Evolutionary conservation across 2,329 filamentous ascomycete species (phyloP), one percentile per base, ranked within the genome.

Genomic region (Fusarium keratoplasticum): DNA sequence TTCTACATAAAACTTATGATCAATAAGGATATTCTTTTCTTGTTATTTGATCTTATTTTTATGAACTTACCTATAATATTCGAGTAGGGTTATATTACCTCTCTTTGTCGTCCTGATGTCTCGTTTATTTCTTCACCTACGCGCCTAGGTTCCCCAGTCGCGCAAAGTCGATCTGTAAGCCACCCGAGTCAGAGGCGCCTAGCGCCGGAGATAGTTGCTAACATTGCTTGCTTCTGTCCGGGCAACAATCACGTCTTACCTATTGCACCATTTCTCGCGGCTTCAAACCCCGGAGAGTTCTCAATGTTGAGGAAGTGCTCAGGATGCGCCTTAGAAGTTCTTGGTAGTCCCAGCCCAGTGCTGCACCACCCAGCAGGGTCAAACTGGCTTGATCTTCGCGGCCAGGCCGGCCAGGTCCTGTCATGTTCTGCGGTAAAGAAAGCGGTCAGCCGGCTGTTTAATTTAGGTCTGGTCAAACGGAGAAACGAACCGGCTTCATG

Each of bases 401-500:
- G 6, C 66, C 64, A 44, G 72, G 70, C 20, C 74, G 70, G 38
- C 66, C 70, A 20, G 70, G 64, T 14, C 71, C 72, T 13, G 66
- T 73, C 68, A 72, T 72, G 22, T 74, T 77, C 72, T 77, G 50
- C 59, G 63, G 67, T 61, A 67, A 50, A 36, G 67, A 29, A 42
- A 35, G 14, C 33, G 16, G 54, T 58, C 16, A 69, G 67, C 59
- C 40, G 40, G n/a, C 25, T 50, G 10, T 25, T 64, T 4, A 13
- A 8, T 33, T 64, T 4, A 13, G 57, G 55, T 25, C 18, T 10
- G 57, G 11, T 8, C 22, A 29, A 47, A n/a, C 16, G 10, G 47
- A 33, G 6, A 64, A 18, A 80, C 84, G 80, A 76, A 86, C 84
- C 18, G 86, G 86, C 74, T 88, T 87, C 84, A 88, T 86, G 64